phyloP scores from a whole-genome alignment of 139 green algal species.

The Diplosphaera chodatii region DNA sequence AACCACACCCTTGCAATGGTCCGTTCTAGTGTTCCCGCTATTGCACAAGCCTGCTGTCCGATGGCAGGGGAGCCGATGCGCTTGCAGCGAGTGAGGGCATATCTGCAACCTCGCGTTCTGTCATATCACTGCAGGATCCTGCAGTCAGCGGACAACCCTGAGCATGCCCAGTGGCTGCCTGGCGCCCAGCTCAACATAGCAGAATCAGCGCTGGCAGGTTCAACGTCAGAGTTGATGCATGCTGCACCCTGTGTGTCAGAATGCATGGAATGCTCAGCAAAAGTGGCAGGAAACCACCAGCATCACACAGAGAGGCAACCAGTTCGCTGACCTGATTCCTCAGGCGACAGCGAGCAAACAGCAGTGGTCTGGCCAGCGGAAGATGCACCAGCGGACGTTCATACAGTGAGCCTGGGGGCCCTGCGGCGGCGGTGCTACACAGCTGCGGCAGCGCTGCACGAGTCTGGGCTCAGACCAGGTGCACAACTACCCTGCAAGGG shows the following conservation, averaged over 20 bases:
- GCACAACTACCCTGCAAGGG: background rate
- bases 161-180: conserved; percentile 58
- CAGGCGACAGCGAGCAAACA: conserved; percentile 23
- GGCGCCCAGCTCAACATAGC: conserved; percentile 79
- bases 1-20: too few relatives aligned
- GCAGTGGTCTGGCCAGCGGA: conserved; percentile 77
- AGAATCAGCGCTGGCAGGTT: conserved; percentile 33
- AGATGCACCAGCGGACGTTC: conserved; percentile 27
- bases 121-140: conserved; percentile 16
- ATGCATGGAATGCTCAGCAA: too few relatives aligned
- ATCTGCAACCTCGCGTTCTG: too few relatives aligned
- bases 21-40: too few relatives aligned
- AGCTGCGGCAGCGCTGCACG: conserved; percentile 36
- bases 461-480: conserved; percentile 38
- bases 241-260: too few relatives aligned
- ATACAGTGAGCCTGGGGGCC: conserved; percentile 36
- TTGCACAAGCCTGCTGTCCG: too few relatives aligned
- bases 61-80: too few relatives aligned
- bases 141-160: conserved; percentile 23
- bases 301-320: too few relatives aligned
- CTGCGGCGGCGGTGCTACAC: conserved; percentile 23
- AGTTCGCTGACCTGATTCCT: too few relatives aligned
- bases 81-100: too few relatives aligned
- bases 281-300: too few relatives aligned
- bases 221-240: too few relatives aligned